A percentile compares a stretch with the other conserved stretches of the same genome.
Conservation (phyloP, 306 rosid species). For the Ochetophila trinervis region DNA sequence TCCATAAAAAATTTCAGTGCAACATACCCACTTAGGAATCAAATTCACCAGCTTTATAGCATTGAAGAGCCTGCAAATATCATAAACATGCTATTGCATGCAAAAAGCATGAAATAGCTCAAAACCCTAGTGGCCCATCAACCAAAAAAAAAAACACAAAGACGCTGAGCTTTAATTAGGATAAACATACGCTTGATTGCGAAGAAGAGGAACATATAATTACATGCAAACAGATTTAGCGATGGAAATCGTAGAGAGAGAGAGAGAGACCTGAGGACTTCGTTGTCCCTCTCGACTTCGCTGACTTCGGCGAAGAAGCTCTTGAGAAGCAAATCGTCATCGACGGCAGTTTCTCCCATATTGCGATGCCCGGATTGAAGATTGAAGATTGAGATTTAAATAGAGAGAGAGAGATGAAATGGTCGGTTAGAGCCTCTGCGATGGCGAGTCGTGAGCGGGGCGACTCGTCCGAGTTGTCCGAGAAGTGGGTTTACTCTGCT, state of each 20-base stretch:
- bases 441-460: neutral
- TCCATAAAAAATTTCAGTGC: neutral
- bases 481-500: neutral
- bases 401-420: neutral
- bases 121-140: conserved; percentile 12
- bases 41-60: no score
- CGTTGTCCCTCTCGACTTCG: conserved; percentile 98
- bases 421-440: neutral
- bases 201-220: neutral
- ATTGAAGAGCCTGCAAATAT: neutral
- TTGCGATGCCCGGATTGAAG: neutral
- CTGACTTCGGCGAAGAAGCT: conserved; percentile 93
- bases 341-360: conserved; percentile 29
- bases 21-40: conserved; percentile 23
- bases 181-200: neutral
- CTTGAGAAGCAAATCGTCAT: conserved; percentile 89
- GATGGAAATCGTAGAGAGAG: neutral
- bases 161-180: neutral
- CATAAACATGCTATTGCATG: neutral
- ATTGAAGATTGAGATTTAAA: no score
- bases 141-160: neutral
- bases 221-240: neutral
- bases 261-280: conserved; percentile 60
- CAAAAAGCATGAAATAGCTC: neutral
- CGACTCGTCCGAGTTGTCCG: conserved; percentile 4